Evolutionary conservation across 305 asterid species (phyloP).

Genomic region (Stenogyne calaminthoides): DNA sequence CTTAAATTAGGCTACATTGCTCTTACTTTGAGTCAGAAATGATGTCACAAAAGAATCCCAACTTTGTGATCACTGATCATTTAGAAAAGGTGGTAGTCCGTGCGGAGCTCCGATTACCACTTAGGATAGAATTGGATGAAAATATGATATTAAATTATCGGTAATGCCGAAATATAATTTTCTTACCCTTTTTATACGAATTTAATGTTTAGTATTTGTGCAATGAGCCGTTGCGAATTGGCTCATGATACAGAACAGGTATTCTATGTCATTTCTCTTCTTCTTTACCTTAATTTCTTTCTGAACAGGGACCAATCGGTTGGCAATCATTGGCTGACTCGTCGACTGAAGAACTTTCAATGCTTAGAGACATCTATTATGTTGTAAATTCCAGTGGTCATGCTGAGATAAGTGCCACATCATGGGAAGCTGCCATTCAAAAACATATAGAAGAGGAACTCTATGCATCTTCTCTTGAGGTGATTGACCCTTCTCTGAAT

Average conservation of each 20-base stretch:
- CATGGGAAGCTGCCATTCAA: constrained; percentile 98
- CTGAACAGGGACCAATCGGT: constrained; percentile 85
- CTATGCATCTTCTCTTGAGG: constrained; percentile 85
- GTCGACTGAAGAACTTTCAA: constrained; percentile 64
- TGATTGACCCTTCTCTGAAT: constrained; percentile 32
- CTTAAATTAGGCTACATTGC: not conserved
- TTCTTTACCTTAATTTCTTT: constrained; percentile 33
- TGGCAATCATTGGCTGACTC: constrained; percentile 86
- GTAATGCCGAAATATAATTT: not conserved
- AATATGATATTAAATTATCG: not conserved
- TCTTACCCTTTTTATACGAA: not conserved
- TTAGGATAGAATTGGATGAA: not conserved
- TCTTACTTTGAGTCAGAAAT: not conserved
- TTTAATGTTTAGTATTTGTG: not conserved
- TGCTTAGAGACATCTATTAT: constrained; percentile 70
- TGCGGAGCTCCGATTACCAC: not conserved
- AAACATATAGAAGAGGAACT: constrained; percentile 92
- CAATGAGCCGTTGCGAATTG: not conserved
- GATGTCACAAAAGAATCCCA: not conserved
- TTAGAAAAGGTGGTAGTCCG: not conserved
- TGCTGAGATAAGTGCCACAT: constrained; percentile 74
- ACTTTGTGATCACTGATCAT: not conserved
- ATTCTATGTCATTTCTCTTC: constrained; percentile 17
- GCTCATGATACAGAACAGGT: constrained; percentile 2
- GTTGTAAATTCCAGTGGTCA: constrained; percentile 63